Base-by-base conservation (phyloP, 768 basidiomycete genomes). In the Agrocybe praecox region DNA sequence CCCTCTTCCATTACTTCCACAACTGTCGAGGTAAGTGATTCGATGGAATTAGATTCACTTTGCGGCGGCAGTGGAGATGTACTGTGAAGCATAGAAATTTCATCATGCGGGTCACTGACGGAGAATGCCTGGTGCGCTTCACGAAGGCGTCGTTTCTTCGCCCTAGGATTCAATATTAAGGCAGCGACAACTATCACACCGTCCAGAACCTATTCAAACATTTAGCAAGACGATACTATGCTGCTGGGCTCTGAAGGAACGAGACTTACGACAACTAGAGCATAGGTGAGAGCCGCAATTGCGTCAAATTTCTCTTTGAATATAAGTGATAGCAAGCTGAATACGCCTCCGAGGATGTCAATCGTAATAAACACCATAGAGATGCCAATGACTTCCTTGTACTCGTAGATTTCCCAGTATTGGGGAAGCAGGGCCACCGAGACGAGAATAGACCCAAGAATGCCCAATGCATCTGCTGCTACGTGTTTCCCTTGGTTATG, bases 401-500 rank as follows among this genome's bases (percentile, higher is more conserved):
- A 76, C 58, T 81, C 80, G 71, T 80, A 88, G 45, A 94, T 92
- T 65, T 92, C 89, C 68, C 79, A 84, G 63, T 88, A 93, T 68
- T 94, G 91, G 0, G 92, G 75, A 32, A 77, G 63, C 18, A 80
- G 63, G 1, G 70, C 81, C 12, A 79, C 65, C 12, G 83, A 75
- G 36, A 92, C 77, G 17, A 90, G 63, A 8, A 86, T 73, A 0
- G 86, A 80, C 24, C 81, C 74, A 32, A 88, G 63, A 49, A 90
- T 77, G 1, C 91, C 90, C 54, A 90, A 84, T 64, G 86, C 78
- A 14, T 74, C 71, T n/a, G 82, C 69, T 6, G 71, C 74, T 3
- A 63, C 63, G 34, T 62, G 53, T 29, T 74, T 70, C 42, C 75
- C 69, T 34, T 56, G 55, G 12, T 67, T 48, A 55, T 74, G 69